Base-by-base conservation (phyloP, 805 yeast species). In the Candida ortonii region DNA sequence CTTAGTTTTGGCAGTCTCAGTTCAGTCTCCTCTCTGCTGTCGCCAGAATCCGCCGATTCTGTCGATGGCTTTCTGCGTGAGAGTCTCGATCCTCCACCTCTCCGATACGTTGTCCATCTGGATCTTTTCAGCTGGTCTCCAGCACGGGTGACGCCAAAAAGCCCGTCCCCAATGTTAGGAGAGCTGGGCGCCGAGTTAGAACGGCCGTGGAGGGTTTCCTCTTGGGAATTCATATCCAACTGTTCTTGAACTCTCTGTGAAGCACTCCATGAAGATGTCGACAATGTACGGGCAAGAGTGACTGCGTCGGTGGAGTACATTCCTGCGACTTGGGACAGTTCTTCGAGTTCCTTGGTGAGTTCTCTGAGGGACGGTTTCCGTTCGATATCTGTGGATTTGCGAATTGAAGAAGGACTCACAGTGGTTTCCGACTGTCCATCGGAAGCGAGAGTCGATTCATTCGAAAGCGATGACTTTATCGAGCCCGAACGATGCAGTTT, bases 261-360 rank as follows among this genome's bases (percentile, higher is more conserved):
- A n/a, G 69, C 66, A 34, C 67, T 71, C 9, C 82, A 64, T 0
- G 86, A 76, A 0, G 83, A 72, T 29, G 85, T 72, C 2, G 90
- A 81, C 30, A 87, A 67, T 1, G 93, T 78, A 50, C 94, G 67
- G 0, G 95, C 96, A 36, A 86, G 65, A 0, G 94, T 78, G 5
- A 82, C 80, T 1, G 95, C 94, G 62, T 86, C 94, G 24, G 80
- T 73, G 4, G 87, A 79, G 34, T 78, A 80, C 58, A 84, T 62
- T 0, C 94, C 93, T 0, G 90, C 95, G 59, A 78, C 66, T 44
- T 79, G 81, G 0, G 90, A 78, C 28, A 88, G 64, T 28, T 71
- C 76, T 44, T 84, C 83, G 35, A 89, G 65, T 57, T 89, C 96
- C 41, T 65, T 75, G 3, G 95, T 81, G 22, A 84, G 69, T 34